Percentiles rank a stretch among this genome's conserved stretches.
Conservation (phyloP, 441 rosid genomes). For the Populus hybrid region DNA sequence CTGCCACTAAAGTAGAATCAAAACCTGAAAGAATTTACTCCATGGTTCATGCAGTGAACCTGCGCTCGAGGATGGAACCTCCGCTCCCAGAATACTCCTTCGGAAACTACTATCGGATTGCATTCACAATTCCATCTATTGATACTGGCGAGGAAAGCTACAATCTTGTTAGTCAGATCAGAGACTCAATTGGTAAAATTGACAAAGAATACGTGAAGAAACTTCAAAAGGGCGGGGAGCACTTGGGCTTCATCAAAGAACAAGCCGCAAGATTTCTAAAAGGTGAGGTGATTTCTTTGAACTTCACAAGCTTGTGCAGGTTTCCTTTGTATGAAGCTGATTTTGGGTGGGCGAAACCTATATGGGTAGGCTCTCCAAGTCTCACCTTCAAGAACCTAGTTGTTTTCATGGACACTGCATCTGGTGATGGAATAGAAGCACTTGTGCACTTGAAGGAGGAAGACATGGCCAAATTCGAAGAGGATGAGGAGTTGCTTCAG, state of each 20-base stretch:
- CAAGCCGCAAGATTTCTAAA: neutral
- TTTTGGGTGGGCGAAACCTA: slow-evolving; percentile 24
- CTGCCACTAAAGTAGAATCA: slow-evolving; percentile 1
- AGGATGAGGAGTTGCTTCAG: slow-evolving; percentile 19
- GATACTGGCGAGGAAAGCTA: neutral
- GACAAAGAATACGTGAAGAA: slow-evolving; percentile 12
- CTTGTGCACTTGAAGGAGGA: slow-evolving; percentile 22
- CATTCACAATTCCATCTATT: slow-evolving; percentile 10
- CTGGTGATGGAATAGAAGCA: slow-evolving; percentile 34
- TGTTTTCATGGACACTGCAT: slow-evolving; percentile 25
- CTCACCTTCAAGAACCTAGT: slow-evolving; percentile 16
- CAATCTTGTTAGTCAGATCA: neutral
- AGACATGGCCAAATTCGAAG: slow-evolving; percentile 22
- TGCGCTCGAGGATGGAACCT: slow-evolving; percentile 21
- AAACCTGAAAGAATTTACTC: neutral
- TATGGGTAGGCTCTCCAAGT: slow-evolving; percentile 13
- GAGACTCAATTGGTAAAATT: slow-evolving; percentile 10
- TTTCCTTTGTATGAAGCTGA: slow-evolving; percentile 21
- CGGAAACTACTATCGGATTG: slow-evolving; percentile 18
- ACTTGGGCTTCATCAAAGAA: slow-evolving; percentile 14
- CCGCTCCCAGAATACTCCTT: slow-evolving; percentile 19
- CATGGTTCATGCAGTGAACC: slow-evolving; percentile 20
- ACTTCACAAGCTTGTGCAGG: slow-evolving; percentile 21
- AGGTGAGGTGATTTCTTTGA: slow-evolving; percentile 10
- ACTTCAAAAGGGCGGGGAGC: slow-evolving; percentile 13